Percentiles rank a stretch among this genome's conserved stretches.
phyloP scores from a whole-genome alignment of 2,329 filamentous ascomycete genomes.

The Plectosphaerella cucumerina region DNA sequence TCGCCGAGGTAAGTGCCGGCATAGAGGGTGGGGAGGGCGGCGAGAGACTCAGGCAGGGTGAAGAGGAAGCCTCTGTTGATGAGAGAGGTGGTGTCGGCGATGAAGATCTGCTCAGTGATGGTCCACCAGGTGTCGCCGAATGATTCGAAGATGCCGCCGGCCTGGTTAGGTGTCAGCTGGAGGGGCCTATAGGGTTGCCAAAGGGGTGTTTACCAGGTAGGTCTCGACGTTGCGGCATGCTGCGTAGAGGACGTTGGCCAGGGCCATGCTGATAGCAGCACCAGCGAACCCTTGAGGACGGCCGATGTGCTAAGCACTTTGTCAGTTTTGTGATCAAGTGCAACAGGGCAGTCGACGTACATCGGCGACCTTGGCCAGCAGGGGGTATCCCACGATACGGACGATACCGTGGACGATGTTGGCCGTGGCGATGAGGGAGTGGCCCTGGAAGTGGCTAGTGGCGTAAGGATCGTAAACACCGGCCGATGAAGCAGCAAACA shows the following conservation, averaged over 20 bases:
- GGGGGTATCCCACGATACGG: constrained; percentile 50
- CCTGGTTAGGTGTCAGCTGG: constrained; percentile 27
- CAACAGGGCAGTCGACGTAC: constrained; percentile 5
- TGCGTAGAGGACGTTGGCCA: constrained; percentile 61
- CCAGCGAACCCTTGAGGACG: constrained; percentile 40
- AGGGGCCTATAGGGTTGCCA: constrained; percentile 56
- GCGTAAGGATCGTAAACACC: constrained; percentile 26
- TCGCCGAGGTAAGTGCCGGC: constrained; percentile 34
- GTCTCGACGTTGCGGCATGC: constrained; percentile 51
- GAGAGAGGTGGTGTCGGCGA: constrained; percentile 38
- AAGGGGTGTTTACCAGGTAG: constrained; percentile 57
- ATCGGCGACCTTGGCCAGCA: constrained; percentile 57
- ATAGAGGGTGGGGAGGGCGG: constrained; percentile 37
- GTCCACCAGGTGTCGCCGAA: constrained; percentile 38
- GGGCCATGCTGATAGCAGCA: constrained; percentile 36
- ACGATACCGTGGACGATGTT: constrained; percentile 44
- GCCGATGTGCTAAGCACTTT: constrained; percentile 45
- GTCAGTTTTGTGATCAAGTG: constrained; percentile 24
- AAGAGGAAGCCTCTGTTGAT: constrained; percentile 38
- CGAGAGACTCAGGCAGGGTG: constrained; percentile 36
- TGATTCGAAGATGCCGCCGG: constrained; percentile 55
- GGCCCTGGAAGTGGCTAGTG: constrained; percentile 36
- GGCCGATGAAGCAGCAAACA: constrained; percentile 25
- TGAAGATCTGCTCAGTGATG: constrained; percentile 32
- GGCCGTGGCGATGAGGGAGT: constrained; percentile 45